These are phyloP conservation scores for Calonectria honghensis DNA, from an alignment of 2,329 filamentous ascomycete genomes.

Conservation along the genomic window DNA sequence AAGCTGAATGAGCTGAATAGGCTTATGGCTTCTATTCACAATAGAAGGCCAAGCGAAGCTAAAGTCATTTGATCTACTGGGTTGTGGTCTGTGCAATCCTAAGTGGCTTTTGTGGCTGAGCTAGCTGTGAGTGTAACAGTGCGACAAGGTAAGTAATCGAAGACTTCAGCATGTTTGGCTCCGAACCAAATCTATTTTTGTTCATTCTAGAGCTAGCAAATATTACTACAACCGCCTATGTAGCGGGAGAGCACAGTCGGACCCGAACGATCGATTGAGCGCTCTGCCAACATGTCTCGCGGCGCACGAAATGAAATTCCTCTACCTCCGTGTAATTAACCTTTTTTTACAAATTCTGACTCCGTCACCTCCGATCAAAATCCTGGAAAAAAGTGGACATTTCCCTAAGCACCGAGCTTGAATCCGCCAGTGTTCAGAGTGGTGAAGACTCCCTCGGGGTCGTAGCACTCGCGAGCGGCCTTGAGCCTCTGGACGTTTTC, in stretches of 20 bases:
- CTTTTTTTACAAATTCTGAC: background rate
- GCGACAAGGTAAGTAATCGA: no score
- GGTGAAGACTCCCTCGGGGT: slow-evolving; percentile 26
- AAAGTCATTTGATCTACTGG: no score
- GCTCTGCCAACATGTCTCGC: background rate
- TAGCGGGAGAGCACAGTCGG: background rate
- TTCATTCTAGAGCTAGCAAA: background rate
- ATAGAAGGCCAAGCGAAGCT: no score
- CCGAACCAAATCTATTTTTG: background rate
- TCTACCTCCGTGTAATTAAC: background rate
- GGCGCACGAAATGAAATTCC: background rate
- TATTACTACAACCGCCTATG: background rate
- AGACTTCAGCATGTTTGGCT: background rate
- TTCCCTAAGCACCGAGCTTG: slow-evolving; percentile 19
- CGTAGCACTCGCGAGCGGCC: slow-evolving; percentile 10
- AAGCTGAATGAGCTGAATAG: no score
- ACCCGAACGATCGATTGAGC: background rate
- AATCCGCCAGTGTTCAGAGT: slow-evolving; percentile 36
- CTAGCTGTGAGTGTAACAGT: no score
- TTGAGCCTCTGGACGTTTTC: slow-evolving; percentile 13
- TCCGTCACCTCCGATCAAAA: background rate
- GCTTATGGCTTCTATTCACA: no score
- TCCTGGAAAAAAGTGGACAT: no score
- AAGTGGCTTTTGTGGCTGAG: no score
- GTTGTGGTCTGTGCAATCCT: no score